Evolutionary conservation across 2,329 filamentous ascomycete genomes (phyloP), one percentile per base, ranked within the genome.

Genomic region (Esteya vermicola): DNA sequence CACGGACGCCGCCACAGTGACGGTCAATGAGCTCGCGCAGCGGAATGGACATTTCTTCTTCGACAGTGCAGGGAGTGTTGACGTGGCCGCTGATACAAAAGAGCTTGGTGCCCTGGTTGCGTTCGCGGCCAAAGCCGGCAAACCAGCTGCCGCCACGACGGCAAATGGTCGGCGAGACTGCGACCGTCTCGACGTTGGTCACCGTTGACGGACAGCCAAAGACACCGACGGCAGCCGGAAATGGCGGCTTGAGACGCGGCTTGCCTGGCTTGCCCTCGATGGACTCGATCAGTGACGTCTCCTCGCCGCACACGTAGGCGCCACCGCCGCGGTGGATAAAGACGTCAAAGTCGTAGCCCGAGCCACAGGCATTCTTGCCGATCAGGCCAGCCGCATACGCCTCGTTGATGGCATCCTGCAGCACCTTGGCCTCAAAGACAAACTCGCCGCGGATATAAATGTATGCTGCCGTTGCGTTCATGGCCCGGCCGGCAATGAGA

Each of bases 361-460:
- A 88, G 42, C 81, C 85, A 65, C 91, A 98, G 48, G 91, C 91
- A 62, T 98, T 96, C 77, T 95, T 95, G 59, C 91, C 91, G 55
- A 98, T 93, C 47, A 95, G 68, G 36, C 91, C 91, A 43, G 83
- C 89, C 56, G 83, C 76, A 64, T 98, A 98, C 44, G 91, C 91
- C 64, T 98, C 91, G 64, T 98, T 89, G 59, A 98, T 98, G 48
- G 91, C 91, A 48, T 79, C 76, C 65, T 98, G 89, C 42, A 98
- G 73, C 20, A 96, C 79, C 34, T 85, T 84, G 14, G 91, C 91
- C 65, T 98, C 91, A 57, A 94, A 77, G 59, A 94, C 85, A 62
- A 98, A 98, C 64, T 98, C 91, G 58, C 91, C 91, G 59, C 91
- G 88, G 54, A 98, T 98, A 64, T 98, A 98, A 60, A 98, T 98